These are phyloP conservation scores for Alternaria brassicicola DNA, from an alignment of 2,329 filamentous ascomycete genomes.

Conservation along the genomic window DNA sequence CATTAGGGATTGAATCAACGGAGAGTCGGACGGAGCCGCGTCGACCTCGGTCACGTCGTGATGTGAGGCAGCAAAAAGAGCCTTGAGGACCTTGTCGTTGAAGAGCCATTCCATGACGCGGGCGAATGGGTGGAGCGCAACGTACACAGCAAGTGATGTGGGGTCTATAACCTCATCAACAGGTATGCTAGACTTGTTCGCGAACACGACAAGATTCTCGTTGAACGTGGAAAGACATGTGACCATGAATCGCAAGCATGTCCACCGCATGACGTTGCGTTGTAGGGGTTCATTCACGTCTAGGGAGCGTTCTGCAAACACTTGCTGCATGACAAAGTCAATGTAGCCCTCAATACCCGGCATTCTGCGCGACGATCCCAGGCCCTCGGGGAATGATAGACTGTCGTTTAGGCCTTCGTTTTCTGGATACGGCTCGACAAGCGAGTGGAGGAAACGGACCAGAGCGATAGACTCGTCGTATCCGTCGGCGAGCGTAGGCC, in stretches of 20 bases:
- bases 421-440: constrained; percentile 70
- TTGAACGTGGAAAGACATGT: constrained; percentile 87
- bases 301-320: constrained; percentile 71
- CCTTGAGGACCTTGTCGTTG: constrained; percentile 83
- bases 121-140: constrained; percentile 87
- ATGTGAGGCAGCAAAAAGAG: constrained; percentile 78
- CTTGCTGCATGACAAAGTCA: constrained; percentile 83
- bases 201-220: constrained; percentile 86
- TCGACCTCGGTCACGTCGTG: constrained; percentile 76
- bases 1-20: constrained; percentile 78
- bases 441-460: constrained; percentile 73
- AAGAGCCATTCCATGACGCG: constrained; percentile 98
- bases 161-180: constrained; percentile 77
- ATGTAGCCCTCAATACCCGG: constrained; percentile 91
- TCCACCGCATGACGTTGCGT: constrained; percentile 73
- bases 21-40: constrained; percentile 75
- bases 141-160: constrained; percentile 78
- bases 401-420: constrained; percentile 71
- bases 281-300: constrained; percentile 70
- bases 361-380: constrained; percentile 78
- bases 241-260: constrained; percentile 82
- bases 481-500: constrained; percentile 74
- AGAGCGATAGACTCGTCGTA: constrained; percentile 89
- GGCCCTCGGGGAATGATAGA: constrained; percentile 83
- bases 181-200: constrained; percentile 75